These are phyloP conservation scores for Nemania abortiva DNA, from an alignment of 2,329 filamentous ascomycete genomes.

Conservation along the genomic window DNA sequence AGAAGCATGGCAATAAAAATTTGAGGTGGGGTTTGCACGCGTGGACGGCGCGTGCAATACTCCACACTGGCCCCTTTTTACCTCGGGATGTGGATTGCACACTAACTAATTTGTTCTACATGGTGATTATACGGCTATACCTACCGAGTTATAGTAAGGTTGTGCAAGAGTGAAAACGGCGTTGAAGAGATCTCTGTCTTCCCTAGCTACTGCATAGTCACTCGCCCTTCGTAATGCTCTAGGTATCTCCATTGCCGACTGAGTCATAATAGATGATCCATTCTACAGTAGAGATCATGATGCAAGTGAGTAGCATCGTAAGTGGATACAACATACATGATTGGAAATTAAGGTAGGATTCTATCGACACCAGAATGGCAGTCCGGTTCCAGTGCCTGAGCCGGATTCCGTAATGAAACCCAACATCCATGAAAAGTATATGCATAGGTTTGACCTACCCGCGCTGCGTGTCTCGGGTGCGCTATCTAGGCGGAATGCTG, in stretches of 20 bases:
- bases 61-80: background rate
- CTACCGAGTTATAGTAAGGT: no score
- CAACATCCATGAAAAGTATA: background rate
- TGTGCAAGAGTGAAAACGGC: background rate
- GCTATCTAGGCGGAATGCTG: background rate
- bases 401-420: background rate
- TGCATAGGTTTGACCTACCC: background rate
- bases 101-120: background rate
- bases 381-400: background rate
- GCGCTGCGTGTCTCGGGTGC: background rate
- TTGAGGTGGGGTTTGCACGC: conserved; percentile 21
- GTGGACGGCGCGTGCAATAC: background rate
- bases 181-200: no score
- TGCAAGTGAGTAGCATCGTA: background rate
- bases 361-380: background rate
- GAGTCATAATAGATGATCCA: background rate
- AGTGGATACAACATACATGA: conserved; percentile 1
- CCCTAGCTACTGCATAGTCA: no score
- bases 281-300: background rate
- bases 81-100: background rate
- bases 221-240: no score
- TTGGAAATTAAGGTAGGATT: background rate
- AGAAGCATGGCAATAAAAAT: conserved; percentile 18
- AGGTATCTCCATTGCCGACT: background rate
- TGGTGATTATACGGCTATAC: no score